These are phyloP conservation scores for Elsinoe australis DNA, from an alignment of 2,329 filamentous ascomycete species.

Conservation along the genomic window DNA sequence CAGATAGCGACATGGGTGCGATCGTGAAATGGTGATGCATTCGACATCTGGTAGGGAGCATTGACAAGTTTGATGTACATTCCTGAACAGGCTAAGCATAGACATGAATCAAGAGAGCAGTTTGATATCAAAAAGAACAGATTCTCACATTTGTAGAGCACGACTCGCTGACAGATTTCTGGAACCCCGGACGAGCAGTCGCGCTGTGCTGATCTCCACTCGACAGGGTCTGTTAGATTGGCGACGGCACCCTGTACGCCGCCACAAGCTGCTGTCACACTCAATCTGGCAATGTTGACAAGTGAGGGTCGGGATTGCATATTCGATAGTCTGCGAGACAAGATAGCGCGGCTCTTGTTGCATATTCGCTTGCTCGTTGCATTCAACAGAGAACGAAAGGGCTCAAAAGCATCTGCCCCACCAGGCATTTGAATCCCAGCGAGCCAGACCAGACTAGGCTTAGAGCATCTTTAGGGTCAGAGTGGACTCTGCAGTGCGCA, in stretches of 20 bases:
- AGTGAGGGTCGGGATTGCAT: not conserved
- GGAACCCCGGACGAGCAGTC: not conserved
- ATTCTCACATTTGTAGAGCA: not conserved
- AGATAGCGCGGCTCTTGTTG: conserved; percentile 8
- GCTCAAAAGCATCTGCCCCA: not conserved
- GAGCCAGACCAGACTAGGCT: not conserved
- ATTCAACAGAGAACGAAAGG: conserved; percentile 1
- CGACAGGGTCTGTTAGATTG: conserved; percentile 12
- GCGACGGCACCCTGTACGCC: not conserved
- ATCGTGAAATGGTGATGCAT: no score
- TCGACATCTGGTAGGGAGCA: no score
- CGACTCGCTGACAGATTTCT: conserved; percentile 7
- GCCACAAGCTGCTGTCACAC: not conserved
- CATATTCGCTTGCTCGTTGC: not conserved
- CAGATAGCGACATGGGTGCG: no score
- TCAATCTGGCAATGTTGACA: not conserved
- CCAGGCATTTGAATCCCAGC: not conserved
- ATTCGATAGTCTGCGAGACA: not conserved
- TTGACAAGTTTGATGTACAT: no score
- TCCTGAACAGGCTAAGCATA: not conserved
- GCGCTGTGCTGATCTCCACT: not conserved
- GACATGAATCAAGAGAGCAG: no score
- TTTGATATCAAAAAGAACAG: no score
- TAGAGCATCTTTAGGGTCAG: conserved; percentile 2
- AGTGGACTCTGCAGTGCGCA: not conserved